These are phyloP conservation scores for Termitomyces sp. DNA, from an alignment of 768 basidiomycete species.

Conservation along the genomic window DNA sequence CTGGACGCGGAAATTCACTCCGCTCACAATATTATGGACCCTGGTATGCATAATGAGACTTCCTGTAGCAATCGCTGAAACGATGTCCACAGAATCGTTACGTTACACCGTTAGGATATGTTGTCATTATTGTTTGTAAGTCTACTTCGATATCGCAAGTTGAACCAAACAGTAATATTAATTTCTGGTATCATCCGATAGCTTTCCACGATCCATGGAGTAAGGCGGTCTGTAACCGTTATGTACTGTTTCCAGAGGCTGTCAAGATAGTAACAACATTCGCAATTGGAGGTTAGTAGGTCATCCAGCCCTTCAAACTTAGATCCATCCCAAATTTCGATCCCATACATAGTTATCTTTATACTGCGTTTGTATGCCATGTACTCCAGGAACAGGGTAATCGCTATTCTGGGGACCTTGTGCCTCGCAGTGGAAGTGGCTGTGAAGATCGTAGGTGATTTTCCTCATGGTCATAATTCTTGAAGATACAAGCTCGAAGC, in stretches of 20 bases:
- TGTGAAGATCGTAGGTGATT: slow-evolving; percentile 27
- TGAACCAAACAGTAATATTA: too few species aligned
- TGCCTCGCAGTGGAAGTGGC: slow-evolving; percentile 13
- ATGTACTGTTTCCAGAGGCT: slow-evolving; percentile 32
- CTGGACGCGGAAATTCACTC: slow-evolving; percentile 26
- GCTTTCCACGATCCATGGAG: slow-evolving; percentile 33
- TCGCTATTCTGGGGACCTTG: slow-evolving; percentile 10
- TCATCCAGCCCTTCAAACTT: neutral
- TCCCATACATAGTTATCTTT: neutral
- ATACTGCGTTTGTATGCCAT: slow-evolving; percentile 19
- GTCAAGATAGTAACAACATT: slow-evolving; percentile 28
- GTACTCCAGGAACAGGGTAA: slow-evolving; percentile 18
- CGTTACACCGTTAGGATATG: slow-evolving; percentile 29
- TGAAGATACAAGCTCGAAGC: neutral
- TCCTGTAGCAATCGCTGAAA: neutral
- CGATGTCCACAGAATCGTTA: slow-evolving; percentile 28
- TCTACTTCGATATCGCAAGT: neutral
- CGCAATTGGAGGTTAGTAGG: slow-evolving; percentile 26
- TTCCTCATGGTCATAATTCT: neutral
- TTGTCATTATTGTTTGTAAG: slow-evolving; percentile 32
- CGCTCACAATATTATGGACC: slow-evolving; percentile 26
- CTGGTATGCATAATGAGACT: slow-evolving; percentile 16
- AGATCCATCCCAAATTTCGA: neutral
- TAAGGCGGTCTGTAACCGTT: slow-evolving; percentile 27
- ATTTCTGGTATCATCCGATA: too few species aligned